Conservation (phyloP, 805 yeast genomes). For the Metschnikowia orientalis region DNA sequence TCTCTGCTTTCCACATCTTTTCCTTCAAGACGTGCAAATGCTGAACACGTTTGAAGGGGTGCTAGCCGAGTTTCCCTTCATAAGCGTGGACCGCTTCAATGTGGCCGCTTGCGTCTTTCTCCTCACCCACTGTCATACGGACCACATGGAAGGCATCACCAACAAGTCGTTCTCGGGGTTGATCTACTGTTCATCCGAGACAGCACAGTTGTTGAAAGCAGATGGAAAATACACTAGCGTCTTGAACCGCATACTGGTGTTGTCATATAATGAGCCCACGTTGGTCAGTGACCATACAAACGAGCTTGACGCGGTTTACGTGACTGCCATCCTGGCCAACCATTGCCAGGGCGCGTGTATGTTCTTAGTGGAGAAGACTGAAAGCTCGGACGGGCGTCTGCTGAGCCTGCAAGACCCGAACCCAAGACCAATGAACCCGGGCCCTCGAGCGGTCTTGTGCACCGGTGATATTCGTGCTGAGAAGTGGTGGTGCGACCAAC, state of each 20-base stretch:
- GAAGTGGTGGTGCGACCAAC: slow-evolving; percentile 42
- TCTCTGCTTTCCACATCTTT: not conserved
- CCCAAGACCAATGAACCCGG: not conserved
- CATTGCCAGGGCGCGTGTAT: slow-evolving; percentile 61
- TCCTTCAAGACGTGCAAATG: slow-evolving; percentile 7
- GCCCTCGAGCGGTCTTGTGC: slow-evolving; percentile 33
- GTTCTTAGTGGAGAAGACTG: slow-evolving; percentile 41
- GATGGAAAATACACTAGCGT: slow-evolving; percentile 18
- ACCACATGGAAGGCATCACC: slow-evolving; percentile 48
- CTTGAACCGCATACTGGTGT: slow-evolving; percentile 16
- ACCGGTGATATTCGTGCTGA: slow-evolving; percentile 62
- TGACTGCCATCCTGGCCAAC: slow-evolving; percentile 46
- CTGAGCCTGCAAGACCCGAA: not conserved
- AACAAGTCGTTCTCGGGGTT: slow-evolving; percentile 34
- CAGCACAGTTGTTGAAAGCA: slow-evolving; percentile 25
- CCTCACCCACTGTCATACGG: slow-evolving; percentile 53
- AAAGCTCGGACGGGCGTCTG: not conserved
- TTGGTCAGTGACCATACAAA: slow-evolving; percentile 17
- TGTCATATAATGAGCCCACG: slow-evolving; percentile 20
- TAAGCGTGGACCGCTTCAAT: slow-evolving; percentile 38
- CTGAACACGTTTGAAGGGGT: slow-evolving; percentile 37
- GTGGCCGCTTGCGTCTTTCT: slow-evolving; percentile 22
- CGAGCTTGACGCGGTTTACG: slow-evolving; percentile 17
- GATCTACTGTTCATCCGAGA: slow-evolving; percentile 46
- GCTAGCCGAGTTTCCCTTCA: slow-evolving; percentile 45